Evolutionary conservation across 768 basidiomycete species (phyloP).

Genomic region (Tubosaeta sp.): DNA sequence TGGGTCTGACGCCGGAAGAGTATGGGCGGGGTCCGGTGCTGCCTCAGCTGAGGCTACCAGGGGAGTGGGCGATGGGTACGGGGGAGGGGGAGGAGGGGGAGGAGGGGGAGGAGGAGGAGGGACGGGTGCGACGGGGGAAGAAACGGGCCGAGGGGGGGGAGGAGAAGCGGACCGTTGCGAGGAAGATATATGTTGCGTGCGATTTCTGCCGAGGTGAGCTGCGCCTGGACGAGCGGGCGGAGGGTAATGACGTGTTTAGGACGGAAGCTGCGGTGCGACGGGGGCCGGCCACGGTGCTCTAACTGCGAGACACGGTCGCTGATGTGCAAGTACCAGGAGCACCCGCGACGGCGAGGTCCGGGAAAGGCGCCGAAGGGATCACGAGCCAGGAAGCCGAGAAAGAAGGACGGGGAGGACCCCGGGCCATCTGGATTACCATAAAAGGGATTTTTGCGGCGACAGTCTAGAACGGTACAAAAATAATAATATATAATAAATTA

Average conservation of each 20-base stretch:
- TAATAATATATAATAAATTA: slow-evolving; percentile 21
- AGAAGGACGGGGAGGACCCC: slow-evolving; percentile 20
- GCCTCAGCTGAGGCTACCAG: slow-evolving; percentile 29
- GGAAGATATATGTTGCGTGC: slow-evolving; percentile 54
- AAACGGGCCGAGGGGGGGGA: slow-evolving; percentile 11
- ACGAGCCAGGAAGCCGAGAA: slow-evolving; percentile 40
- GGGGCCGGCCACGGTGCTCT: slow-evolving; percentile 55
- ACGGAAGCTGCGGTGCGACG: slow-evolving; percentile 74
- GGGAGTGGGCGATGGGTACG: slow-evolving; percentile 3
- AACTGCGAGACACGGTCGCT: slow-evolving; percentile 56
- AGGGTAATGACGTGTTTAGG: slow-evolving; percentile 36
- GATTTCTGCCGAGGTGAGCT: slow-evolving; percentile 71
- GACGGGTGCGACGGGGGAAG: slow-evolving; percentile 16
- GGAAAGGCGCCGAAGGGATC: slow-evolving; percentile 68
- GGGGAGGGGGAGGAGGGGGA: background rate
- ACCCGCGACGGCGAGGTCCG: slow-evolving; percentile 61
- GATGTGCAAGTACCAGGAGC: slow-evolving; percentile 50
- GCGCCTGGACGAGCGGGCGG: background rate
- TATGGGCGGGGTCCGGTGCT: slow-evolving; percentile 23
- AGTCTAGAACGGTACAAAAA: slow-evolving; percentile 15
- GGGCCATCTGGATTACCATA: slow-evolving; percentile 23
- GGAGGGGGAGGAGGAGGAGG: slow-evolving; percentile 14
- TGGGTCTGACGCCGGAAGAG: slow-evolving; percentile 14
- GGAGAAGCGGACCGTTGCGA: slow-evolving; percentile 20
- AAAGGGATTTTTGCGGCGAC: slow-evolving; percentile 16